These are phyloP conservation scores for Xylaria telfairii DNA, from an alignment of 495 filamentous ascomycete genomes.

Conservation along the genomic window DNA sequence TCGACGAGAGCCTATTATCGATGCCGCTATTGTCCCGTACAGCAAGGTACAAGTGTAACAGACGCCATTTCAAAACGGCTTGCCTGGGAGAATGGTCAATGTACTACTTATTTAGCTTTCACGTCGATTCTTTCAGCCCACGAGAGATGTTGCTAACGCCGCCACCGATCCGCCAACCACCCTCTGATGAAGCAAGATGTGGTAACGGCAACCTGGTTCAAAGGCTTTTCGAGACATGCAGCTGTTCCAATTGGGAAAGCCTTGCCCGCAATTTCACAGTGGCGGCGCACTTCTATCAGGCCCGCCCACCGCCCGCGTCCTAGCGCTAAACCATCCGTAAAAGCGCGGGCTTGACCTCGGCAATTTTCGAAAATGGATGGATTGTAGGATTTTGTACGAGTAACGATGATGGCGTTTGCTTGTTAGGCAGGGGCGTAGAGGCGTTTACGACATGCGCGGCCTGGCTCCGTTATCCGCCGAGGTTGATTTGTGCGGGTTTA, in stretches of 20 bases:
- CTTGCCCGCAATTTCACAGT: background rate
- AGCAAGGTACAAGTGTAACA: constrained; percentile 1
- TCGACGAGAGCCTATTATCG: constrained; percentile 55
- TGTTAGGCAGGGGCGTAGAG: background rate
- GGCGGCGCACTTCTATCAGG: background rate
- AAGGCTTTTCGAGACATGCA: background rate
- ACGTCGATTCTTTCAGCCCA: background rate
- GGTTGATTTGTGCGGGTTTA: background rate
- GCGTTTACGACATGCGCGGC: background rate
- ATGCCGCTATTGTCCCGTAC: constrained; percentile 62
- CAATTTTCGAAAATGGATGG: background rate
- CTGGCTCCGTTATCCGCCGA: background rate
- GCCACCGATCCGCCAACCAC: background rate
- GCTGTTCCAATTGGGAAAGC: background rate
- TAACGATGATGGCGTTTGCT: background rate
- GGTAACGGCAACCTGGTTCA: background rate
- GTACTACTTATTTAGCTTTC: background rate
- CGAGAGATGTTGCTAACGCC: background rate
- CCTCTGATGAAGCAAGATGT: background rate
- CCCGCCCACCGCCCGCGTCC: too few relatives aligned
- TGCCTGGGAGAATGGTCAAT: background rate
- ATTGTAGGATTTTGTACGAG: constrained; percentile 1
- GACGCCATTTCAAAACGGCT: background rate
- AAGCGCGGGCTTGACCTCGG: background rate
- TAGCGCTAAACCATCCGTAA: background rate